Conservation (phyloP, 2,329 filamentous ascomycete genomes). For the Aspergillus vadensis region DNA sequence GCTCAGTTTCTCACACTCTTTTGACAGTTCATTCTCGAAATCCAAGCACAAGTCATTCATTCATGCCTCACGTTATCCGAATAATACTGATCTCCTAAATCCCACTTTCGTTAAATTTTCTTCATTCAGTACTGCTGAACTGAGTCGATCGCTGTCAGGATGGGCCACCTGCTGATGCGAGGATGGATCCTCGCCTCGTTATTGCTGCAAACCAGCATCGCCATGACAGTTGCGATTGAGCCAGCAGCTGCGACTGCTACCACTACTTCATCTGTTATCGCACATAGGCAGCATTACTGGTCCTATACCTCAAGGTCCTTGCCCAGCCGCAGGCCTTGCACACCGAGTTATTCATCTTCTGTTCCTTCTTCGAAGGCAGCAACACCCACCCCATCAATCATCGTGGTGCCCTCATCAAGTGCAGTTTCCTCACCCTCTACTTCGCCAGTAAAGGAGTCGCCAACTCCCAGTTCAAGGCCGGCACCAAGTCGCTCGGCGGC, state of each 20-base stretch:
- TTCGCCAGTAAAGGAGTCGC: not conserved
- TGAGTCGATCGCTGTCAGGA: not conserved
- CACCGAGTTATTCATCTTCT: not conserved
- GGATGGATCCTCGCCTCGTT: slow-evolving; percentile 1
- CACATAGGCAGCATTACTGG: not conserved
- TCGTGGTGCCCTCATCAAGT: not conserved
- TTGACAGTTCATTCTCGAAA: too few species aligned
- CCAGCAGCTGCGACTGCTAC: not conserved
- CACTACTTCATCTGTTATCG: not conserved
- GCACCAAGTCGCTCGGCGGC: not conserved
- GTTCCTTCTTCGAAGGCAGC: not conserved
- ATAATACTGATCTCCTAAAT: not conserved
- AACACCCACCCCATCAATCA: not conserved
- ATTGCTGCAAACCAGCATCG: not conserved
- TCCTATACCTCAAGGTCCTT: not conserved
- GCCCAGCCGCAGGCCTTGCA: not conserved
- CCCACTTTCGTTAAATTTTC: too few species aligned
- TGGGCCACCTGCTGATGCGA: not conserved
- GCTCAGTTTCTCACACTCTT: not conserved
- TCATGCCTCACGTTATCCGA: not conserved
- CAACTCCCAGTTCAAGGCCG: not conserved
- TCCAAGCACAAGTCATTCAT: not conserved
- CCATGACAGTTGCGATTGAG: not conserved
- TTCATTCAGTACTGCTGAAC: too few species aligned
- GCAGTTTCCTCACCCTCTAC: not conserved